Base-by-base conservation (phyloP, 225 moss, liverwort and hornwort species). In the Polytrichum commune region DNA sequence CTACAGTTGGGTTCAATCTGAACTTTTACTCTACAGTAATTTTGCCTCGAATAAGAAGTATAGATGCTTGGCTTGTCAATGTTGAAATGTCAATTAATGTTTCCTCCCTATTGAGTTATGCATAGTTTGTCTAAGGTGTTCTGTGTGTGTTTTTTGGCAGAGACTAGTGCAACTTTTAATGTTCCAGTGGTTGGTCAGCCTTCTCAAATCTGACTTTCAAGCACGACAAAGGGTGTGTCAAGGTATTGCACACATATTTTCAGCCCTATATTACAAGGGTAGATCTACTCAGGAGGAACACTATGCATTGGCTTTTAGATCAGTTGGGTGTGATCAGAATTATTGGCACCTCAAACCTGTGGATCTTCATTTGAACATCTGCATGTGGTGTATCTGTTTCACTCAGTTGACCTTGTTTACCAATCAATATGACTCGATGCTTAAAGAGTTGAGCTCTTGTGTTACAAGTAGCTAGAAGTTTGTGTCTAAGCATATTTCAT, bases 141-240 rank as follows among this genome's bases (percentile, higher is more conserved):
- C 4, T 65, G 65, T 18, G 23, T 8, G 63, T 56, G 78, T 33
- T 63, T 29, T 38, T 65, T 84, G 60, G 54, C 87, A 87, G 87
- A 84, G 72, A 65, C 64, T 81, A 53, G 76, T 70, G 69, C 81
- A 77, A 64, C 84, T 72, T 64, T 54, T 76, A 27, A 79, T 81
- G 81, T 61, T 87, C 69, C 78, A 78, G 64, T 87, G 87, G 87
- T 77, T 87, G 67, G 76, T 81, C 22, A 70, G 74, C 75, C 83
- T 87, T 74, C 79, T 87, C 7, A 55, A 79, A 55, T 77, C 81
- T 30, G 87, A 87, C 74, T 79, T 87, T 72, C 83, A 77, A 74
- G 81, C 84, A 63, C 83, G 87, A 64, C 81, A 81, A 63, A 72
- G 74, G 76, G 83, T 79, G 57, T 81, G 81, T 63, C 76, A 77